A percentile compares a stretch with the other conserved stretches of the same genome.
Conservation (phyloP, 2,329 filamentous ascomycete species). For the Neocucurbitaria cava region DNA sequence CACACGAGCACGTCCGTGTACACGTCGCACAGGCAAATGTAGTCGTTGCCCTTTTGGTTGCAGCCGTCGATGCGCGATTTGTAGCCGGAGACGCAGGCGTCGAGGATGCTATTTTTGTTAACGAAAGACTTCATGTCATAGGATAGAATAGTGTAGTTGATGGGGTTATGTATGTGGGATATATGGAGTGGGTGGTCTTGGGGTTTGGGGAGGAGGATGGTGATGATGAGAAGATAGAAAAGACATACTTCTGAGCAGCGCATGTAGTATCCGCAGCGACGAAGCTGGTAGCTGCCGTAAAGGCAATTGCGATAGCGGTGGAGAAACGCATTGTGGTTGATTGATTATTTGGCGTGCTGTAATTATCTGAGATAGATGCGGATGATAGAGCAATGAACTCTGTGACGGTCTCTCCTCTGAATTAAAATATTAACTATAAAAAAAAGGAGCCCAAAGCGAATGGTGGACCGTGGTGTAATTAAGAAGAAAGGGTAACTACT, state of each 20-base stretch:
- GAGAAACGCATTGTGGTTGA: constrained; percentile 43
- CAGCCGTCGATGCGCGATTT: constrained; percentile 54
- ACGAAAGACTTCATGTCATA: too few relatives aligned
- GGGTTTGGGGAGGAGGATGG: neutral
- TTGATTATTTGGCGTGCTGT: too few relatives aligned
- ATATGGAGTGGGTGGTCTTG: neutral
- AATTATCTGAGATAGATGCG: too few relatives aligned
- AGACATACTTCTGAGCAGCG: constrained; percentile 50
- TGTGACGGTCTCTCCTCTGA: neutral
- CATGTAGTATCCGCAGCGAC: constrained; percentile 50
- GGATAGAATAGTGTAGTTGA: too few relatives aligned
- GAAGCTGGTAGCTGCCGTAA: constrained; percentile 45
- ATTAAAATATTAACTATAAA: neutral
- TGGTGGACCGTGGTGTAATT: constrained; percentile 3
- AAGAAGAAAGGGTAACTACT: neutral
- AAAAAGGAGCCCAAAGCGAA: constrained; percentile 5
- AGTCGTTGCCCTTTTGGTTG: constrained; percentile 53
- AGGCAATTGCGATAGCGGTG: constrained; percentile 32
- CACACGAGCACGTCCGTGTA: constrained; percentile 63
- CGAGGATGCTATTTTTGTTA: constrained; percentile 61
- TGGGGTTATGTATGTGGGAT: neutral
- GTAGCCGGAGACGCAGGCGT: constrained; percentile 55
- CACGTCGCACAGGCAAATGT: constrained; percentile 64
- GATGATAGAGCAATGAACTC: too few relatives aligned
- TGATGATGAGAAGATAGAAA: neutral